phyloP scores from a whole-genome alignment of 2,329 filamentous ascomycete species.

The Neofusicoccum sp. region DNA sequence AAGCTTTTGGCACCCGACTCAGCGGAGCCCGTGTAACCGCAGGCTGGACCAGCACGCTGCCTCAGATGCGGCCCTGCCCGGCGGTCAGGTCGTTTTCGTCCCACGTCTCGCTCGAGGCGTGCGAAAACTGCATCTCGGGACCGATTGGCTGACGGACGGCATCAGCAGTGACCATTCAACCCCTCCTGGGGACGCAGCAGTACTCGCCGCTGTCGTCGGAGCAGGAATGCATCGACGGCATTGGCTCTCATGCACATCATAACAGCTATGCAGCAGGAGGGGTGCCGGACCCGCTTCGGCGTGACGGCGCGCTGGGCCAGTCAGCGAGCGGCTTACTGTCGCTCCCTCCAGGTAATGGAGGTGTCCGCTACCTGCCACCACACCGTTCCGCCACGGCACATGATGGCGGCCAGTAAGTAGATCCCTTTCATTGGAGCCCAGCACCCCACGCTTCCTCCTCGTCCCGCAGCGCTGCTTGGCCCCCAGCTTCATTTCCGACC shows the following conservation, averaged over 20 bases:
- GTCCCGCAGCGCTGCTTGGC: slow-evolving; percentile 30
- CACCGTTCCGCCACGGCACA: slow-evolving; percentile 48
- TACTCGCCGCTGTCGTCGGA: slow-evolving; percentile 40
- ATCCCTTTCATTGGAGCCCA: slow-evolving; percentile 38
- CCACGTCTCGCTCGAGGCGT: slow-evolving; percentile 34
- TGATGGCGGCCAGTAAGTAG: slow-evolving; percentile 54
- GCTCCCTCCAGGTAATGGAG: slow-evolving; percentile 45
- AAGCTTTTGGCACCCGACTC: slow-evolving; percentile 29
- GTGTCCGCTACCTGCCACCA: slow-evolving; percentile 50
- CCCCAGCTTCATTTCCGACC: slow-evolving; percentile 17
- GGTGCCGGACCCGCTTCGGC: slow-evolving; percentile 50
- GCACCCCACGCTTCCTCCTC: slow-evolving; percentile 21
- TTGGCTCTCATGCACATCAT: slow-evolving; percentile 47
- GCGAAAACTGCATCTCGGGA: slow-evolving; percentile 24
- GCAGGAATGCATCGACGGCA: slow-evolving; percentile 46
- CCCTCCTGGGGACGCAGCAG: slow-evolving; percentile 44
- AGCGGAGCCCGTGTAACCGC: slow-evolving; percentile 37
- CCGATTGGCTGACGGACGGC: slow-evolving; percentile 44
- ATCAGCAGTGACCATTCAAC: slow-evolving; percentile 41
- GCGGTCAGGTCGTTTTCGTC: slow-evolving; percentile 32
- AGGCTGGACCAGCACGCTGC: slow-evolving; percentile 28
- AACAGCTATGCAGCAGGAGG: slow-evolving; percentile 36
- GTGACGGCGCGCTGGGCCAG: slow-evolving; percentile 50
- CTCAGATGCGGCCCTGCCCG: not conserved
- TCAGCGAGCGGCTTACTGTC: slow-evolving; percentile 45